phyloP scores from a whole-genome alignment of 192 early-diverging fungal genomes.

The Backusella circina region DNA sequence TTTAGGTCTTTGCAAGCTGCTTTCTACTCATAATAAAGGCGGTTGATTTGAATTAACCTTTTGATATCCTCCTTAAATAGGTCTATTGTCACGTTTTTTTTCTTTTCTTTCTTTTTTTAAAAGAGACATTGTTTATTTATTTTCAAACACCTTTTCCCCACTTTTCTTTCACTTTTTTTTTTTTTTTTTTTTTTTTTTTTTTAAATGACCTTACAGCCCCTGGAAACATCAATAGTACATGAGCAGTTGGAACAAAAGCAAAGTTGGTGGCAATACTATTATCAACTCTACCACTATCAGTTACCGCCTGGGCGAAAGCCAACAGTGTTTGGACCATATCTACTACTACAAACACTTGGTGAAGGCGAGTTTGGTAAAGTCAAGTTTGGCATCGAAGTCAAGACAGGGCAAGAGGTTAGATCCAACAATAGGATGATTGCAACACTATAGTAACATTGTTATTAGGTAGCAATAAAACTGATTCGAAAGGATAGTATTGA shows the following conservation, averaged over 20 bases:
- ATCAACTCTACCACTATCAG: slow-evolving; percentile 27
- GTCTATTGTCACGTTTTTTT: not conserved
- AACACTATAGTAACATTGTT: not conserved
- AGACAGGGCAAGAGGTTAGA: slow-evolving; percentile 64
- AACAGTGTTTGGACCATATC: slow-evolving; percentile 85
- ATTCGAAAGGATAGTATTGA: slow-evolving; percentile 92
- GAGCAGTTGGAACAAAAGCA: slow-evolving; percentile 22
- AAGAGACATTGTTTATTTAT: not conserved
- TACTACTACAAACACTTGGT: slow-evolving; percentile 92
- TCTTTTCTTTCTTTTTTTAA: not conserved
- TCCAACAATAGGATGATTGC: not conserved
- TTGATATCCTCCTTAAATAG: slow-evolving; percentile 8
- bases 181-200: not conserved
- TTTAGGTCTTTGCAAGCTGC: not conserved
- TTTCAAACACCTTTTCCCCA: not conserved
- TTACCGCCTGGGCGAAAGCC: slow-evolving; percentile 37
- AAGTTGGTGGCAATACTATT: slow-evolving; percentile 35
- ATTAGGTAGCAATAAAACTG: slow-evolving; percentile 89
- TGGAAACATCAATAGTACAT: not conserved
- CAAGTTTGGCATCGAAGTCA: slow-evolving; percentile 86
- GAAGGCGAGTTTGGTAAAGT: slow-evolving; percentile 99
- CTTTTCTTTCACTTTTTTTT: not conserved
- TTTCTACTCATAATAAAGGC: not conserved
- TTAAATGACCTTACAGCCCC: not conserved
- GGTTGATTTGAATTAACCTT: not conserved